Conservation (phyloP, 257 asterid species). For the Ophiorrhiza pumila region DNA sequence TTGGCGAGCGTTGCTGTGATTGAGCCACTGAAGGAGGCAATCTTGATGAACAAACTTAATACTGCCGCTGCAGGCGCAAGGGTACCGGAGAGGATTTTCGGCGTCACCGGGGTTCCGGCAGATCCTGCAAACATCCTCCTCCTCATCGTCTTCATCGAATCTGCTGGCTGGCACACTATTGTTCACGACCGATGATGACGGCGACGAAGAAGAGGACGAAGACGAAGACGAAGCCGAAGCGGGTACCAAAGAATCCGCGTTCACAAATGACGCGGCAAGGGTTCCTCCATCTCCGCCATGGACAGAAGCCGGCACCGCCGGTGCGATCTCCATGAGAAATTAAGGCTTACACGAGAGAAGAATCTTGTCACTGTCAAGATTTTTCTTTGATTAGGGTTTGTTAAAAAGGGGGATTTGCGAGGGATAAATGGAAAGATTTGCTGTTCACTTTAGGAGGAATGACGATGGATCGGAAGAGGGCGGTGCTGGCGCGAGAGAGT, state of each 20-base stretch:
- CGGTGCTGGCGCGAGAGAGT: neutral
- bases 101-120: constrained; percentile 92
- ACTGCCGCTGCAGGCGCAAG: constrained; percentile 98
- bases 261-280: constrained; percentile 16
- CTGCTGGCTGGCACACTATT: constrained; percentile 30
- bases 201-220: constrained; percentile 29
- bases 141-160: constrained; percentile 83
- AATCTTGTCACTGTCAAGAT: neutral
- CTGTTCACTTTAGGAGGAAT: neutral
- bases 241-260: constrained; percentile 25
- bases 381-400: constrained; percentile 6
- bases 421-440: neutral
- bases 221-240: constrained; percentile 37
- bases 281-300: constrained; percentile 31
- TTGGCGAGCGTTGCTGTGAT: constrained; percentile 95
- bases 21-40: constrained; percentile 98
- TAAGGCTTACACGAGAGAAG: constrained; percentile 28
- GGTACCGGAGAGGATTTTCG: constrained; percentile 84
- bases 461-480: constrained; percentile 10
- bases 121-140: constrained; percentile 97
- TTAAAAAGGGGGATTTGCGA: neutral
- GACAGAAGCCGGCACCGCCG: constrained; percentile 42
- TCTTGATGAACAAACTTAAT: constrained; percentile 96
- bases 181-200: constrained; percentile 38
- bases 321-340: constrained; percentile 79